Percentiles rank a stretch among this genome's conserved stretches.
Conservation (phyloP, 1,284 basidiomycete species). For the Cutaneotrichosporon arboriforme region DNA sequence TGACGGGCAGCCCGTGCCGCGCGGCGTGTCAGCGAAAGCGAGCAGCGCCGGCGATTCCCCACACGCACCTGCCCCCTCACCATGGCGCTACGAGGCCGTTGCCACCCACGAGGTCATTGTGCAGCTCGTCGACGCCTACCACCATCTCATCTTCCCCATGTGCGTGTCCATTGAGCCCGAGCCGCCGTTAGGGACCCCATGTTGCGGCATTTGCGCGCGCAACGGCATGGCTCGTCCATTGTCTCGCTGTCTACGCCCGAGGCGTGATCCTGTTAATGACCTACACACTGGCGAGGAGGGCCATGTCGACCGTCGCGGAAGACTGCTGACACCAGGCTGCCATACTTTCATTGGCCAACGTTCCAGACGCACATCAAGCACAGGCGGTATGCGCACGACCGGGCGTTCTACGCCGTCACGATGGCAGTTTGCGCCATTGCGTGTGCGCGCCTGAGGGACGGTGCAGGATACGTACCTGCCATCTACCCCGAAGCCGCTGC, state of each 20-base stretch:
- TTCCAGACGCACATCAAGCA: slow-evolving; percentile 25
- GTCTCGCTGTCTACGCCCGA: too few species aligned
- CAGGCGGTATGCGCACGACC: slow-evolving; percentile 29
- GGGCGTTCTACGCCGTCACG: slow-evolving; percentile 31
- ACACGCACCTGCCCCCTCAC: not conserved
- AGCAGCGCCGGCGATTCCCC: not conserved
- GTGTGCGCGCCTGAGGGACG: slow-evolving; percentile 39
- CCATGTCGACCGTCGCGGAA: too few species aligned
- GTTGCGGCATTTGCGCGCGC: too few species aligned
- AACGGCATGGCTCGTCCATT: too few species aligned
- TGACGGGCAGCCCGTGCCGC: slow-evolving; percentile 5
- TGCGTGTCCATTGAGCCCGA: slow-evolving; percentile 16
- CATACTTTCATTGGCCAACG: slow-evolving; percentile 45
- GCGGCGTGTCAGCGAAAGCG: not conserved
- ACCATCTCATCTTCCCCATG: slow-evolving; percentile 39
- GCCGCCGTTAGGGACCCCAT: too few species aligned
- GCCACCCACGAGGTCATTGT: slow-evolving; percentile 29
- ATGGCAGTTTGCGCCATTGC: slow-evolving; percentile 42
- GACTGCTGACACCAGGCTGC: slow-evolving; percentile 25
- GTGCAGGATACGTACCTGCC: slow-evolving; percentile 18
- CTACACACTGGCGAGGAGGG: too few species aligned
- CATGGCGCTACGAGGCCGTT: slow-evolving; percentile 32
- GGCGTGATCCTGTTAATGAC: too few species aligned
- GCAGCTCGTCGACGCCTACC: slow-evolving; percentile 26
- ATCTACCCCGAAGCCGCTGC: not conserved